Percentiles rank a stretch among this genome's conserved stretches.
These are phyloP conservation scores for Nakaseomyces kungkrabaensis DNA, from an alignment of 1,139 yeast species.

Conservation along the genomic window DNA sequence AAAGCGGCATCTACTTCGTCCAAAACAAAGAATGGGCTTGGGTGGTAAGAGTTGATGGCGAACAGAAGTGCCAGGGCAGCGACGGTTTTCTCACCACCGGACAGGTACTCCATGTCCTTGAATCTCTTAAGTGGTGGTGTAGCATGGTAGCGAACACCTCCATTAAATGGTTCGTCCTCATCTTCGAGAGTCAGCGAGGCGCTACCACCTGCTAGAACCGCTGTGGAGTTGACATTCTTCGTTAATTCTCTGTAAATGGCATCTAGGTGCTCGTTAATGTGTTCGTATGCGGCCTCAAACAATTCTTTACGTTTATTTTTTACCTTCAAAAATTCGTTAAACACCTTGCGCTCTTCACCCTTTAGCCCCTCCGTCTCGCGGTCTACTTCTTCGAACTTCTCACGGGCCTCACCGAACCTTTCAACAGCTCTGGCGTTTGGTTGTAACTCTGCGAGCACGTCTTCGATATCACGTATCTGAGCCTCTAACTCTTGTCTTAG, in stretches of 20 bases:
- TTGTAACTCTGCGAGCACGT: constrained; percentile 51
- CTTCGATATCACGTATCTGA: constrained; percentile 43
- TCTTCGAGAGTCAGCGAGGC: constrained; percentile 83
- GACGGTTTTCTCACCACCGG: constrained; percentile 96
- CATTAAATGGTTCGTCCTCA: constrained; percentile 77
- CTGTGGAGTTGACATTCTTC: constrained; percentile 38
- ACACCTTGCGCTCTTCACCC: constrained; percentile 47
- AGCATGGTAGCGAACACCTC: constrained; percentile 83
- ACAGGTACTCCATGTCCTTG: constrained; percentile 82
- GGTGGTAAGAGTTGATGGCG: constrained; percentile 84
- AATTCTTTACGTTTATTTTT: constrained; percentile 48
- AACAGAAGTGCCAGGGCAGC: constrained; percentile 90
- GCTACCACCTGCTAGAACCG: constrained; percentile 80
- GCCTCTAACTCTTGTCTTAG: constrained; percentile 35
- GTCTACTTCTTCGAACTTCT: constrained; percentile 50
- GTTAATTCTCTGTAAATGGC: constrained; percentile 83
- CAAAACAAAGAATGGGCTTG: constrained; percentile 89
- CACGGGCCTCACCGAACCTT: constrained; percentile 61
- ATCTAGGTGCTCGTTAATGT: constrained; percentile 65
- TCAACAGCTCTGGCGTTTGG: constrained; percentile 79
- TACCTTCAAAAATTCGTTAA: constrained; percentile 49
- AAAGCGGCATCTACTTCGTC: constrained; percentile 98
- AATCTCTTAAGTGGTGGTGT: constrained; percentile 96
- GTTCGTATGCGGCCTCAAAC: constrained; percentile 67
- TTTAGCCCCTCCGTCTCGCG: constrained; percentile 56